Evolutionary conservation across 2,329 filamentous ascomycete species (phyloP), one percentile per base, ranked within the genome.

Genomic region (Aureobasidium uvarum): DNA sequence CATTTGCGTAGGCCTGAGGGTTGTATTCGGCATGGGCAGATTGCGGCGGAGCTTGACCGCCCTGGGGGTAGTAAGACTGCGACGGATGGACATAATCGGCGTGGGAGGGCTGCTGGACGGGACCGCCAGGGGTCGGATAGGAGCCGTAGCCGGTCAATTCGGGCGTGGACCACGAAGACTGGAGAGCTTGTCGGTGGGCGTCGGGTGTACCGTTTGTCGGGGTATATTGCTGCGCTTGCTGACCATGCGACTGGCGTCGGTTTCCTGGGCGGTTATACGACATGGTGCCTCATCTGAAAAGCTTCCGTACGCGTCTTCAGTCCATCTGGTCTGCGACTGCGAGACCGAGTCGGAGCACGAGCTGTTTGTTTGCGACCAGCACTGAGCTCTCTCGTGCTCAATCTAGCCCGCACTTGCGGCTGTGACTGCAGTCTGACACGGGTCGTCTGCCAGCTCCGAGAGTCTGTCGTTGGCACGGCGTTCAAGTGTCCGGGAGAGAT

Each of bases 241-340:
- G 60, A 23, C 60, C 50, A 63, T 63, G 60, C 60, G 60, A 63
- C 48, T 63, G 60, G 25, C 60, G 60, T 54, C 60, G 46, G 25
- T 45, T 63, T 36, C 33, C 33, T 6, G 33, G 48, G 25, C 46
- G 31, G 28, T 45, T 46, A 39, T 63, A 63, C 48, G 60, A 63
- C 60, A 63, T 63, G 48, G 28, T 63, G 60, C 60, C 48, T 63
- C 60, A 63, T 63, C 23, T 46, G 45, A 51, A 51, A 20, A 62
- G 33, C 58, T 23, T 28, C 5, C 2, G 41, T n/a, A 31, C 23
- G 43, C 45, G 31, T 51, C 23, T 33, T 51, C 23, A 62, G 33
- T 33, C 58, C 58, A 62, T 62, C 45, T 41, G 20, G 6, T 48
- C 20, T 60, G 54, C 39, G 13, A 18, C 23, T 45, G 54, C 39